Evolutionary conservation across 345 rosid species (phyloP), one percentile per base, ranked within the genome.

Genomic region (Arabis hirsuta): DNA sequence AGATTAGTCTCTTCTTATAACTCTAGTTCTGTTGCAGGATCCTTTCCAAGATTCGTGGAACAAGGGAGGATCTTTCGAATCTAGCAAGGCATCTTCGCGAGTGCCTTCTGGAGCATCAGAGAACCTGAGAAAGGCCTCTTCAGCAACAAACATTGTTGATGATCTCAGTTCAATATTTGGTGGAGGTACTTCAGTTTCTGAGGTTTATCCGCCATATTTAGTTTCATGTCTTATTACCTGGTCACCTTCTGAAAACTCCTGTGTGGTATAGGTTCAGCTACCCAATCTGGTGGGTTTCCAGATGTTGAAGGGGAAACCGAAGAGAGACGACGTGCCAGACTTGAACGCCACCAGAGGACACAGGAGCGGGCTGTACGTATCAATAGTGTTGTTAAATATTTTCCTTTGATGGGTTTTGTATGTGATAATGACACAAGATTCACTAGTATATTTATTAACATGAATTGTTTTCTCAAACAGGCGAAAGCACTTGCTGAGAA

Each of bases 261-360:
- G 80, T 16, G 13, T 79, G 79, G 60, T 72, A 80, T 71, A 90
- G 92, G 78, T 65, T 79, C 85, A 59, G 80, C 81, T 44, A 54
- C 83, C 44, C 76, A 86, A 19, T 62, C 93, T 42, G 90, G 92
- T 78, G 96, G 83, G 4, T 95, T 95, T 80, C 96, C 78, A 78
- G 99, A 91, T 2, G 81, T 91, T 72, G 92, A 86, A 43, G 99
- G 98, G 61, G 99, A 95, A 81, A 91, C 80, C 68, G 97, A 91
- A 79, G 99, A 95, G 74, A 85, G 99, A 73, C 81, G 98, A 32
- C 87, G 86, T 74, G 96, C 98, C 55, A 84, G 98, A 81, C 76
- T 95, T 81, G 96, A 95, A 59, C 98, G 97, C 74, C 96, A 90
- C 67, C 99, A 88, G 67, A 87, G 98, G 86, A 88, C 98, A 73